Base-by-base conservation (phyloP, 108 stramenopile genomes). In the Poteriospumella lacustris region DNA sequence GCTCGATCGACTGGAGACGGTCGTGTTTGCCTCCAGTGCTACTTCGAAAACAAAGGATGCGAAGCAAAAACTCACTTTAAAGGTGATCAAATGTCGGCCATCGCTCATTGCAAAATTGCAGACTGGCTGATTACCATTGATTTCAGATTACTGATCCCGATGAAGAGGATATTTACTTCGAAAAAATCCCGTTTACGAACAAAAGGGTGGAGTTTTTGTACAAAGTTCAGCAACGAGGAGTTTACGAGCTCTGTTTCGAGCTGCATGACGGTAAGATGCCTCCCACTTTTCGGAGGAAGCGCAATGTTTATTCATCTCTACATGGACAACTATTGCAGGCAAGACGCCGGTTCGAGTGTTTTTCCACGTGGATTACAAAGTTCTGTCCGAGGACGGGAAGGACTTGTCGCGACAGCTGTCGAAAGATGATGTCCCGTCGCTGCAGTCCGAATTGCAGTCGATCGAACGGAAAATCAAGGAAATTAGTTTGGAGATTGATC, bases 301-400 rank as follows among this genome's bases (percentile, higher is more conserved):
- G n/a, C n/a, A n/a, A n/a, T n/a, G n/a, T n/a, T n/a, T n/a, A n/a
- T n/a, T n/a, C n/a, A n/a, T n/a, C n/a, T n/a, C n/a, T n/a, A n/a
- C n/a, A 56, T 56, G 15, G 19, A 56, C 24, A 19, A 19, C 52
- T 19, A 19, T 5, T 3, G 3, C 36, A 64, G 60, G 60, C 29
- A 64, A 64, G 31, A 64, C 60, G 36, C 60, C 60, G 28, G 60
- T 64, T 3, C 3, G 60, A 5, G 36, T 64, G 36, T 64, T 64
- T 24, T 24, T 64, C 31, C 60, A 64, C 36, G 60, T 24, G 28
- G 60, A 64, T 5, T 64, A 64, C 24, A 3, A 33, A 64, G 19
- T 24, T 15, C 52, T 19, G 15, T 15, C 15, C 24, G 52, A 15
- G 24, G 24, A 56, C 24, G 52, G 52, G 15, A 5, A 12, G 5